Base-by-base conservation (phyloP, 2,329 filamentous ascomycete species). In the Ceratocystis colombiana region DNA sequence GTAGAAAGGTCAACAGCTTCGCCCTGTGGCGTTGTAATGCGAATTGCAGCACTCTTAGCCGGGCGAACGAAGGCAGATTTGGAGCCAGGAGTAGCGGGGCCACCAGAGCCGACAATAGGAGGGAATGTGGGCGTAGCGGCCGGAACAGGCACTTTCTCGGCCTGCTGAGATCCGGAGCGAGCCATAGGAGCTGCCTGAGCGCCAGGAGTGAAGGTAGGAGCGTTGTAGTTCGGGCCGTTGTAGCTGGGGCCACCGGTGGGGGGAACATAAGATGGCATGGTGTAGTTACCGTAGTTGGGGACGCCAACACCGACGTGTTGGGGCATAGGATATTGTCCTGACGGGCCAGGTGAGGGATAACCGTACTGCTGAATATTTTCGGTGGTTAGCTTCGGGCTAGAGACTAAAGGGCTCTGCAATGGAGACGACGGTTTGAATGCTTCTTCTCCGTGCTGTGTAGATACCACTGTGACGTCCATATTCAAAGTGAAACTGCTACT, bases 1-100 rank as follows among this genome's bases (percentile, higher is more conserved):
- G 77, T 83, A 73, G 78, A 89, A 78, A 80, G 82, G 71, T 90
- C 85, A 12, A 96, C 79, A 37, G 85, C 84, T 73, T 94, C 90
- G 69, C 90, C 92, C 66, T 87, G 82, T 37, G 87, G 82, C 72
- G 90, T 89, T 80, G 90, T 95, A 79, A 96, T 96, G 62, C 86
- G 80, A 70, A 96, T 88, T 0, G 88, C 86, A 61, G 85, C 86
- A 75, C 84, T 57, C 48, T 57, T 62, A 8, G 53, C 61, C 10
- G 66, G 66, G 10, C 66, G 66, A 53, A 68, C 50, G 33, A 68
- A 68, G 17, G 57, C 66, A 22, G 62, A 37, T 25, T 64, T 64
- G 41, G 30, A 28, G 37, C 44, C 61, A 57, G 64, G 59, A 44
- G 66, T 62, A 50, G 68, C 33, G 45, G 82, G 77, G 7, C 80